Base-by-base conservation (phyloP, 129 eudicot genomes). In the Scalesia atractyloides region DNA sequence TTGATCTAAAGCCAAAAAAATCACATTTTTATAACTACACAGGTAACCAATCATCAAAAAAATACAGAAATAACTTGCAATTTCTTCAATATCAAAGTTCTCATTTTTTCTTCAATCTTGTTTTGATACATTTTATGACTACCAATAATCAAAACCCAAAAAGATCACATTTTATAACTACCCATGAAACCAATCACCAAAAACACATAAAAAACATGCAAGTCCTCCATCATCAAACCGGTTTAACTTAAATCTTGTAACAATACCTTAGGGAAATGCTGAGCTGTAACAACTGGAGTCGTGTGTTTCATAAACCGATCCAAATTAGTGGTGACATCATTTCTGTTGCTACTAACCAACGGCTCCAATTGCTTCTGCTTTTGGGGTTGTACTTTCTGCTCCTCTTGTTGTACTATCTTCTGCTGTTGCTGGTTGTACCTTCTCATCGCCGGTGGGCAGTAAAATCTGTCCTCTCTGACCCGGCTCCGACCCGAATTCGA, bases 231-330 rank as follows among this genome's bases (percentile, higher is more conserved):
- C 4, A 12, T 41, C 46, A 41, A 2, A 2, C 34, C 34, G 3
- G 2, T 30, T 30, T 30, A 30, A 30, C 34, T 30, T 30, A 30
- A 30, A 30, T 41, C 22, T 11, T 54, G n/a, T 4, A 48, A 19
- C 1, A 11, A 49, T 84, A 94, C 99, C 99, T 85, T 86, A 16
- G 93, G 72, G 63, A 94, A 86, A 53, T 75, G 73, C 69, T 88
- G 99, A 70, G 93, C 96, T 3, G 83, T 76, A 15, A 94, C 97
- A 65, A 64, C 10, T 3, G 99, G 99, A 72, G 91, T 90, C 3
- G 97, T 94, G 62, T 82, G 92, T 77, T 94, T 91, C 83, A 94
- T 81, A 63, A 94, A 94, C 78, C 87, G 89, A 83, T 94, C 99
- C 86, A 92, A 87, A 80, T 92, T 89, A 66, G 85, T 83, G 18